phyloP scores from a whole-genome alignment of 2,329 filamentous ascomycete species.

The Chrysoporthe cubensis region DNA sequence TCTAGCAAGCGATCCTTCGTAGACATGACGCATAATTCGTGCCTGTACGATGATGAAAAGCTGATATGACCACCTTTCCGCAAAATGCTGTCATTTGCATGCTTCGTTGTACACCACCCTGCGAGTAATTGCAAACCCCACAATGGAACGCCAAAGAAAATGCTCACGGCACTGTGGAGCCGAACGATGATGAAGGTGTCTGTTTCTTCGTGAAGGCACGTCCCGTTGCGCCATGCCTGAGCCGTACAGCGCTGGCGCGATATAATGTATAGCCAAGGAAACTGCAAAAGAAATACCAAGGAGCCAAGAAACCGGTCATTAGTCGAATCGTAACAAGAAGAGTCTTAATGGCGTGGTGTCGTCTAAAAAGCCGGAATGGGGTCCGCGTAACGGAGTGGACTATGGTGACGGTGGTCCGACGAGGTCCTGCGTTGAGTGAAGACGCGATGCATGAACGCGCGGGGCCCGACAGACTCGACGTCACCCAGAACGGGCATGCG shows the following conservation, averaged over 20 bases:
- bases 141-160: not conserved
- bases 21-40: not conserved
- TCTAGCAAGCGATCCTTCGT: not conserved
- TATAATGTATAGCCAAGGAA: not conserved
- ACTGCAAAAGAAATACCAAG: not conserved
- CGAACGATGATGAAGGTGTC: not conserved
- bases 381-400: constrained; percentile 33
- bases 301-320: not conserved
- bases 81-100: not conserved
- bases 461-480: constrained; percentile 42
- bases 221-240: constrained; percentile 9
- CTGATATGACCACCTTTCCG: not conserved
- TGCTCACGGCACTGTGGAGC: constrained; percentile 16
- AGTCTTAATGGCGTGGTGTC: not conserved
- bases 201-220: constrained; percentile 1
- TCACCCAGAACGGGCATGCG: constrained; percentile 43
- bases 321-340: not conserved
- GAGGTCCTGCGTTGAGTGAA: constrained; percentile 38
- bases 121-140: not conserved
- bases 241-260: not conserved
- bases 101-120: not conserved
- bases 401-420: constrained; percentile 29
- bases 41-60: not conserved
- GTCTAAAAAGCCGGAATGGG: constrained; percentile 32
- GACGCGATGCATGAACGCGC: constrained; percentile 41